phyloP scores from a whole-genome alignment of 352 stramenopile genomes.

The Globisporangium cylindrosporum region DNA sequence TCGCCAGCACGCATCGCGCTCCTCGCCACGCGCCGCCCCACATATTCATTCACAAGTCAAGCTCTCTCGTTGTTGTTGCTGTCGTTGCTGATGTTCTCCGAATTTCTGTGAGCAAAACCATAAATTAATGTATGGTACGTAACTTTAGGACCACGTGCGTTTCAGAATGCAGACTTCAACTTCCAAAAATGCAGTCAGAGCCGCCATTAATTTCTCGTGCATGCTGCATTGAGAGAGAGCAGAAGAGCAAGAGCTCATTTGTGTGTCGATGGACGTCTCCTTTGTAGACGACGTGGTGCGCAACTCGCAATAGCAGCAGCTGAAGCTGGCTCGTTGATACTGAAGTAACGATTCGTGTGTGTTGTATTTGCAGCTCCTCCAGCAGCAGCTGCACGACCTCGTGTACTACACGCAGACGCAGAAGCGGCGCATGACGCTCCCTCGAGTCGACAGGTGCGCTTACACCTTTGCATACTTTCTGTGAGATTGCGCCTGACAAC shows the following conservation, averaged over 20 bases:
- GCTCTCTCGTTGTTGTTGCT: background rate
- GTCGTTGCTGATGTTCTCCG: background rate
- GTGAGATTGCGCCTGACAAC: background rate
- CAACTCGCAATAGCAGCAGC: background rate
- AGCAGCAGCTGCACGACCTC: conserved; percentile 70
- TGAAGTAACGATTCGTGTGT: background rate
- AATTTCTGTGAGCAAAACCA: background rate
- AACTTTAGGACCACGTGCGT: background rate
- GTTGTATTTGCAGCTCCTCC: conserved; percentile 26
- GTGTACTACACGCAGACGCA: conserved; percentile 46
- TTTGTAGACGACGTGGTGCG: conserved; percentile 17
- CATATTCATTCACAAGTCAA: background rate
- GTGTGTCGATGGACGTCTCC: conserved; percentile 12
- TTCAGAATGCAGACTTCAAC: conserved; percentile 15
- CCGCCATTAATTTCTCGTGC: background rate
- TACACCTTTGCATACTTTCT: background rate
- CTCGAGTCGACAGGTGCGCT: conserved; percentile 59
- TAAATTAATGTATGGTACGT: background rate
- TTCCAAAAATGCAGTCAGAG: background rate
- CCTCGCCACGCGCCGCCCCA: conserved; percentile 7
- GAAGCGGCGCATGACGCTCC: conserved; percentile 39
- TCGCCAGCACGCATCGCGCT: conserved; percentile 3
- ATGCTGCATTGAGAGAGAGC: background rate
- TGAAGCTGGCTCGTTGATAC: too few species aligned
- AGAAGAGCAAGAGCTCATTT: background rate